Base-by-base conservation (phyloP, 768 basidiomycete species). In the Leccinum sublutescens region DNA sequence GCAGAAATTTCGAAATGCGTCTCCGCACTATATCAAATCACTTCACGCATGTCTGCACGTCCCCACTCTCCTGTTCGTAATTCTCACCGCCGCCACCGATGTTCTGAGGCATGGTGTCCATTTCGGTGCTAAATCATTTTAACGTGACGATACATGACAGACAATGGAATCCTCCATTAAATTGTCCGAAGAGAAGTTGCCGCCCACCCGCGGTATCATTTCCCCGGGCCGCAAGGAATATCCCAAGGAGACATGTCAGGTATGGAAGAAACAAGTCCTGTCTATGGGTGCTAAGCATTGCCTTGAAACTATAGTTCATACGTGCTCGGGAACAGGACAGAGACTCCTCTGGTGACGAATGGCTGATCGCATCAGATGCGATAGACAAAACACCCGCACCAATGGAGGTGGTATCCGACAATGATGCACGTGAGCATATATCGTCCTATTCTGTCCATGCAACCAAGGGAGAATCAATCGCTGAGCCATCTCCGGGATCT, bases 81-180 rank as follows among this genome's bases (percentile, higher is more conserved):
- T 5, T 5, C 15, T 15, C 36, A 55, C 9, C 54, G n/a, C n/a
- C 19, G 27, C 21, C 9, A 19, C 21, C 45, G 21, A 40, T 49
- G 21, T 12, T 14, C n/a, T 11, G 43, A 61, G 62, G 65, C 66
- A 63, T 15, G 60, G 12, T 2, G 17, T 54, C 43, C 17, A 27
- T 12, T 19, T 25, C 40, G 23, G 27, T 21, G 50, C 7, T 10
- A 14, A 11, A 8, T 1, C 8, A 17, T 12, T 7, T 10, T 33
- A 6, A 53, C 38, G 1, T 12, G 21, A 36, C 5, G 12, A 17
- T 45, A 8, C 19, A 52, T 27, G 45, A 31, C 50, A 60, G 65
- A 57, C 15, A 9, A 14, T 10, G 14, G 8, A 12, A 25, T 48
- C 48, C 34, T 50, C 19, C 12, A 12, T 25, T 6, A 15, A 23